Percentiles rank a stretch among this genome's conserved stretches.
Evolutionary conservation across 495 filamentous ascomycete species (phyloP).

Genomic region (Hypoxylon perforatum): DNA sequence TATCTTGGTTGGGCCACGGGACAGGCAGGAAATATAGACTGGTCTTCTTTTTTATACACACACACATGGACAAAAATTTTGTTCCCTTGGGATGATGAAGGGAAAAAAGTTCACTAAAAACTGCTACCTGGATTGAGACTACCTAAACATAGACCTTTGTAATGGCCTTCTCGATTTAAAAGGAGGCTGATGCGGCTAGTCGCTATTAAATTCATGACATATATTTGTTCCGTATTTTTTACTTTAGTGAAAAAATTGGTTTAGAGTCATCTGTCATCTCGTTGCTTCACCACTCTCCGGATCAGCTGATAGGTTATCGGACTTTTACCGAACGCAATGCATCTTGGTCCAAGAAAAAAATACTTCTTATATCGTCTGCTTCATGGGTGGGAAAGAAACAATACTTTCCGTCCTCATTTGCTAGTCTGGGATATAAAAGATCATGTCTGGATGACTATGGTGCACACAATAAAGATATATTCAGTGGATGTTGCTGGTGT

Average conservation of each 20-base stretch:
- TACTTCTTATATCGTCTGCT: too few relatives aligned
- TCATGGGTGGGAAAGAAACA: too few relatives aligned
- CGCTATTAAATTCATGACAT: constrained; percentile 35
- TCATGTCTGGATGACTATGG: too few relatives aligned
- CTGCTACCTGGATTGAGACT: constrained; percentile 24
- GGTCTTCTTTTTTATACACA: constrained; percentile 12
- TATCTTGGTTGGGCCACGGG: not conserved
- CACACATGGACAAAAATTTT: constrained; percentile 21
- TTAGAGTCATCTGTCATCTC: not conserved
- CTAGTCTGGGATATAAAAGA: too few relatives aligned
- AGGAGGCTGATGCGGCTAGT: constrained; percentile 18
- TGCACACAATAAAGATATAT: too few relatives aligned
- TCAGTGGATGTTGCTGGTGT: too few relatives aligned
- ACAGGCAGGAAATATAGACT: constrained; percentile 35
- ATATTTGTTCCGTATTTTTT: constrained; percentile 8
- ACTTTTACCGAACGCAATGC: too few relatives aligned
- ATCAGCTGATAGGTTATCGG: too few relatives aligned
- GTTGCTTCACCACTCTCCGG: too few relatives aligned
- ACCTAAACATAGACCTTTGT: constrained; percentile 23
- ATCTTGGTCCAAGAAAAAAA: too few relatives aligned
- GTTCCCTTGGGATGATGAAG: constrained; percentile 19
- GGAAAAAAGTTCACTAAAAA: constrained; percentile 9
- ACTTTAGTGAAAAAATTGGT: not conserved
- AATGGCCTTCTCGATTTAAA: constrained; percentile 27
- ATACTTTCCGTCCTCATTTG: too few relatives aligned